These are phyloP conservation scores for Osmanthus fragrans DNA, from an alignment of 257 asterid species.

Conservation along the genomic window DNA sequence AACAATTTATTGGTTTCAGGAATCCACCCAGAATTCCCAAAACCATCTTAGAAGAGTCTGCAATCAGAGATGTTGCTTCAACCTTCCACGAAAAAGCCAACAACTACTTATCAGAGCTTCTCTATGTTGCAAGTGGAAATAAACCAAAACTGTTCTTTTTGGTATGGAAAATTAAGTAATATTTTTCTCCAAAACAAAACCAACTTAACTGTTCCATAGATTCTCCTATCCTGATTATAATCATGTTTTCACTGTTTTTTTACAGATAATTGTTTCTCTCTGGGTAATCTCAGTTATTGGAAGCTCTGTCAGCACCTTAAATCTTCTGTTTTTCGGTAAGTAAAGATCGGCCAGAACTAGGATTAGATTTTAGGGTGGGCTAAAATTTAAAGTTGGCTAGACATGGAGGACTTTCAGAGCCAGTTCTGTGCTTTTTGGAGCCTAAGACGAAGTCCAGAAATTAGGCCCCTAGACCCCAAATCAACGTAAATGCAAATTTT, in stretches of 20 bases:
- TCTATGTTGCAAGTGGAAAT: conserved; percentile 48
- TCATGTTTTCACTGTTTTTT: not conserved
- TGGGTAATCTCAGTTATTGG: conserved; percentile 52
- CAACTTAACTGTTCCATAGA: not conserved
- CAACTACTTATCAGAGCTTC: conserved; percentile 24
- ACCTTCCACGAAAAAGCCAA: conserved; percentile 39
- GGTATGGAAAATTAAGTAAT: conserved; percentile 24
- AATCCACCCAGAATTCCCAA: conserved; percentile 47
- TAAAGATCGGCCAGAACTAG: not conserved
- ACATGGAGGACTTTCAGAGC: too few species aligned
- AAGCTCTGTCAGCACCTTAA: conserved; percentile 49
- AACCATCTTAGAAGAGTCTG: conserved; percentile 34
- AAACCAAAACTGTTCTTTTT: conserved; percentile 49
- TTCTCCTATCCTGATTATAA: not conserved
- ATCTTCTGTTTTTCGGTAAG: conserved; percentile 63
- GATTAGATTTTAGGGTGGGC: not conserved
- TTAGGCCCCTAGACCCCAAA: too few species aligned
- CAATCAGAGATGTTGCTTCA: conserved; percentile 33
- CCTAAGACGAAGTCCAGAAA: too few species aligned
- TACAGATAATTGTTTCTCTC: conserved; percentile 45
- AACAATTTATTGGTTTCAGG: conserved; percentile 30
- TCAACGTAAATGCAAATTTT: too few species aligned
- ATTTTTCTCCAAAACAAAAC: not conserved
- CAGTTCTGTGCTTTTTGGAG: too few species aligned
- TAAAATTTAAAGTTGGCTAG: too few species aligned